Conservation (phyloP, 1,139 yeast genomes). For the Waltiozyma solani region DNA sequence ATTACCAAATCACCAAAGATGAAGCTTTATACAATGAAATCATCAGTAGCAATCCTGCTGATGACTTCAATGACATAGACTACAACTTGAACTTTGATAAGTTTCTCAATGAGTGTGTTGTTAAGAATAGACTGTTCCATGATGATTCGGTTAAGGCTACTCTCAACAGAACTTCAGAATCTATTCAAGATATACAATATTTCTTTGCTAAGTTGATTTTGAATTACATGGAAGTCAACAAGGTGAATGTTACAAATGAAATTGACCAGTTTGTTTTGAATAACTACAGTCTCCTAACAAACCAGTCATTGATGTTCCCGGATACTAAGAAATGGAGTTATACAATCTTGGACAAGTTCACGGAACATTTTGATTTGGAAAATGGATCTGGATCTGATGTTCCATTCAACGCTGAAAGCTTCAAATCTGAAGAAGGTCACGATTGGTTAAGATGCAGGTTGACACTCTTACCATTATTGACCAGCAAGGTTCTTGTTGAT, state of each 20-base stretch:
- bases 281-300: slow-evolving; percentile 16
- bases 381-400: too few species aligned
- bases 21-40: not conserved
- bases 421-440: slow-evolving; percentile 20
- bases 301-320: not conserved
- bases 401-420: slow-evolving; percentile 21
- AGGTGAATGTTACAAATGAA: slow-evolving; percentile 13
- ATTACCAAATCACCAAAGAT: slow-evolving; percentile 21
- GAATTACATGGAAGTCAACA: slow-evolving; percentile 18
- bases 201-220: slow-evolving; percentile 19
- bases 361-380: slow-evolving; percentile 9
- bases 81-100: slow-evolving; percentile 12
- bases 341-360: slow-evolving; percentile 2
- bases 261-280: slow-evolving; percentile 23
- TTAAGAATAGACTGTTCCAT: not conserved
- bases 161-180: not conserved
- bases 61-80: slow-evolving; percentile 1
- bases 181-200: not conserved
- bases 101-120: slow-evolving; percentile 12
- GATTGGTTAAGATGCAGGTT: slow-evolving; percentile 27
- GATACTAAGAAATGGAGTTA: slow-evolving; percentile 1
- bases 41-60: slow-evolving; percentile 8
- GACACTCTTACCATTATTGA: slow-evolving; percentile 26
- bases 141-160: not conserved
- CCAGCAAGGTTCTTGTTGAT: slow-evolving; percentile 24